Percentiles rank a stretch among this genome's conserved stretches.
Evolutionary conservation across 1,284 basidiomycete species (phyloP).

Genomic region (Cryptococcus wingfieldii): DNA sequence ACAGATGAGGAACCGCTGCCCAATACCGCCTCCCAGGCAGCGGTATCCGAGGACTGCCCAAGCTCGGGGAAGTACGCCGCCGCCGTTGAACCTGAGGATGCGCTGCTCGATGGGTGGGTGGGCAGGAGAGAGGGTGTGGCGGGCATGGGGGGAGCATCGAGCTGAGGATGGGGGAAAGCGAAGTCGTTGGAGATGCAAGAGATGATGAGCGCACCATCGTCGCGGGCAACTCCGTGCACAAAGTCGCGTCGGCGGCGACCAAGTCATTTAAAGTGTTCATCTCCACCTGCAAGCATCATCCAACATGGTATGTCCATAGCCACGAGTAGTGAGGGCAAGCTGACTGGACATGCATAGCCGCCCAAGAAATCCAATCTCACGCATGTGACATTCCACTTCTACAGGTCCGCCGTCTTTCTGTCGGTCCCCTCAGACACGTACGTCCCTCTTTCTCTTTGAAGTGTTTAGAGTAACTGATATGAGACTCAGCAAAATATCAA

Average conservation of each 20-base stretch:
- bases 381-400: conserved; percentile 42
- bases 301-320: conserved; percentile 11
- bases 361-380: conserved; percentile 29
- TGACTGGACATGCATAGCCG: conserved; percentile 20
- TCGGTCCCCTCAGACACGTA: conserved; percentile 37
- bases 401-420: conserved; percentile 33
- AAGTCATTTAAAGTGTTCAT: not conserved
- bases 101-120: no score
- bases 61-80: no score
- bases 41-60: no score
- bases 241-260: not conserved
- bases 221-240: not conserved
- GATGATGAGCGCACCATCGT: no score
- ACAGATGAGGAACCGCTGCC: not conserved
- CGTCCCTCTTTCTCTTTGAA: conserved; percentile 5
- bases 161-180: no score
- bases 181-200: no score
- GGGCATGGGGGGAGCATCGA: no score
- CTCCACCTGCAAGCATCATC: not conserved
- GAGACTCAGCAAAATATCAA: conserved; percentile 18
- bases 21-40: not conserved
- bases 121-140: no score
- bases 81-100: no score
- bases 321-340: not conserved
- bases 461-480: not conserved